phyloP scores from a whole-genome alignment of 1,284 basidiomycete genomes.

The Calocybe gambosa region DNA sequence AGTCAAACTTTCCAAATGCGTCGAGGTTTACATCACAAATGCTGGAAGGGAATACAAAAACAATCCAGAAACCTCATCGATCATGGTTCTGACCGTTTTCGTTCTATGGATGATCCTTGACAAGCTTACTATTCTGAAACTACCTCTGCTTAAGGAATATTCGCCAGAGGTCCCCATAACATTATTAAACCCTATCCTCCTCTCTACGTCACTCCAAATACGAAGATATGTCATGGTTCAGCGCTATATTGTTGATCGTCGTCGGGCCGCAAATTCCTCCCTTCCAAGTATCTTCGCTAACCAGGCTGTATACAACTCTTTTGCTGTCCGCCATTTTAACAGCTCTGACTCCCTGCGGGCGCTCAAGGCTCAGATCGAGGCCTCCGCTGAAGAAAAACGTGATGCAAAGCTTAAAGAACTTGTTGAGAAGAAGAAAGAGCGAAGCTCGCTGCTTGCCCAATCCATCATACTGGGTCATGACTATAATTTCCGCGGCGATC shows the following conservation, averaged over 20 bases:
- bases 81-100: conserved; percentile 36
- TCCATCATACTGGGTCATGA: conserved; percentile 4
- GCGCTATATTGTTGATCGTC: conserved; percentile 26
- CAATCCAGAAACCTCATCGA: conserved; percentile 37
- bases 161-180: conserved; percentile 36
- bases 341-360: conserved; percentile 12
- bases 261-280: conserved; percentile 16
- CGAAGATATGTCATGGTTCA: conserved; percentile 22
- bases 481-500: not conserved
- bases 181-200: conserved; percentile 33
- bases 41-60: conserved; percentile 24
- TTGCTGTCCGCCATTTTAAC: conserved; percentile 27
- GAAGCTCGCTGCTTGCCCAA: conserved; percentile 15
- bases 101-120: conserved; percentile 43
- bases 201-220: conserved; percentile 26
- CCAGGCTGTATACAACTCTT: conserved; percentile 8
- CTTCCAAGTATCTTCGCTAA: conserved; percentile 16
- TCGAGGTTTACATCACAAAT: conserved; percentile 21
- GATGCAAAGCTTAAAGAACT: conserved; percentile 22
- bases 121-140: conserved; percentile 24
- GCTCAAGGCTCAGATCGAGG: conserved; percentile 25
- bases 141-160: conserved; percentile 34
- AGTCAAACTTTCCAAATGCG: conserved; percentile 20
- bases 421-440: conserved; percentile 6
- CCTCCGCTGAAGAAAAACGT: conserved; percentile 15